A percentile compares a stretch with the other conserved stretches of the same genome.
Conservation (phyloP, 768 basidiomycete genomes). For the Macrocybe gigantea region DNA sequence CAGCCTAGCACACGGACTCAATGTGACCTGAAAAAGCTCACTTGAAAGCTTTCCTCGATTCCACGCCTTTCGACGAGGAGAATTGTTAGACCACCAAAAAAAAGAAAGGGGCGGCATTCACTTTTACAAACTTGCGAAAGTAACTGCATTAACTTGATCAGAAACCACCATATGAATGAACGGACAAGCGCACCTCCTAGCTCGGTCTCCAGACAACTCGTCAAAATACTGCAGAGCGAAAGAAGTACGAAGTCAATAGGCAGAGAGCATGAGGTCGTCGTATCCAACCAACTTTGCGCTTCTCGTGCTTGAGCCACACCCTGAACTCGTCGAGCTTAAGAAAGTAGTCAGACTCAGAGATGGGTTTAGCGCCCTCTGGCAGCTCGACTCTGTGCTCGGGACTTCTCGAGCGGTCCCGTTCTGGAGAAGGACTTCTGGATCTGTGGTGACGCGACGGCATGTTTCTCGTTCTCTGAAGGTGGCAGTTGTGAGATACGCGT, state of each 20-base stretch:
- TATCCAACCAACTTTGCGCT: constrained; percentile 30
- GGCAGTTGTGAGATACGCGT: too few relatives aligned
- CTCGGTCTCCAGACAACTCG: constrained; percentile 75
- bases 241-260: background rate
- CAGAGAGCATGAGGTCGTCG: too few relatives aligned
- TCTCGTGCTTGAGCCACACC: constrained; percentile 75
- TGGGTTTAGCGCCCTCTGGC: constrained; percentile 52
- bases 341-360: constrained; percentile 85
- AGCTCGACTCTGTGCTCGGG: constrained; percentile 38
- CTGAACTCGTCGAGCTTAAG: constrained; percentile 84
- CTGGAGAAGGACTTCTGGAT: constrained; percentile 24
- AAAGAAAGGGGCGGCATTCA: constrained; percentile 19
- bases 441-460: constrained; percentile 34
- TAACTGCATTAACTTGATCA: constrained; percentile 47
- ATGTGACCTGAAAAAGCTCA: constrained; percentile 21
- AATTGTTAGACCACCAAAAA: background rate
- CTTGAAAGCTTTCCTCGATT: constrained; percentile 72
- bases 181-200: constrained; percentile 52
- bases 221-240: constrained; percentile 64
- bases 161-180: constrained; percentile 15
- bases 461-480: background rate
- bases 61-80: constrained; percentile 51
- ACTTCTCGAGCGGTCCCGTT: constrained; percentile 32
- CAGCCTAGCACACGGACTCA: background rate
- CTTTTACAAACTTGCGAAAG: constrained; percentile 91